Evolutionary conservation across 352 stramenopile genomes (phyloP).

Genomic region (Plasmopara muralis): DNA sequence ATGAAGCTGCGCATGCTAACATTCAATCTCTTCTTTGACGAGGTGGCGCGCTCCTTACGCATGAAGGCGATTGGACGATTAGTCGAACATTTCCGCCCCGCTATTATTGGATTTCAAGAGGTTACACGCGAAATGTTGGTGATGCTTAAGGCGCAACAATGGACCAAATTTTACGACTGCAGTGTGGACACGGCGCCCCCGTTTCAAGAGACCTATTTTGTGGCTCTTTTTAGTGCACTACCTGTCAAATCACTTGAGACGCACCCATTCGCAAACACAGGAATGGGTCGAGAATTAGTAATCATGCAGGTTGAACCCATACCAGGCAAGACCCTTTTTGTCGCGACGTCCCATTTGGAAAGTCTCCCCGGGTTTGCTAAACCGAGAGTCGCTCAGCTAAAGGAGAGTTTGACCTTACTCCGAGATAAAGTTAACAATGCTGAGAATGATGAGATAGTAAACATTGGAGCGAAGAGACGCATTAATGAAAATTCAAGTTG

Average conservation of each 20-base stretch:
- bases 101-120: constrained; percentile 73
- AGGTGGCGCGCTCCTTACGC: constrained; percentile 43
- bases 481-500: constrained; percentile 1
- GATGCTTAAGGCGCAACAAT: constrained; percentile 48
- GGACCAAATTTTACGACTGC: constrained; percentile 73
- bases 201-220: constrained; percentile 70
- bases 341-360: constrained; percentile 66
- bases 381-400: constrained; percentile 45
- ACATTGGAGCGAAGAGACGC: constrained; percentile 8
- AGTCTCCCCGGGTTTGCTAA: constrained; percentile 51
- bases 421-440: constrained; percentile 33
- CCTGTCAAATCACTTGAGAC: constrained; percentile 51
- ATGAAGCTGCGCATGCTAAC: constrained; percentile 65
- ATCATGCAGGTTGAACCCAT: constrained; percentile 45
- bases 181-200: constrained; percentile 58
- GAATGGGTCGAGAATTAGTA: constrained; percentile 70
- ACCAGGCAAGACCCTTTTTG: constrained; percentile 37
- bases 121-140: constrained; percentile 54
- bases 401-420: constrained; percentile 44
- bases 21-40: constrained; percentile 76
- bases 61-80: constrained; percentile 55
- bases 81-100: constrained; percentile 45
- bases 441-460: constrained; percentile 8
- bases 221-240: constrained; percentile 70
- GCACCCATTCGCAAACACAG: constrained; percentile 61